Base-by-base conservation (phyloP, 139 green algal genomes). In the Microglena sp. region DNA sequence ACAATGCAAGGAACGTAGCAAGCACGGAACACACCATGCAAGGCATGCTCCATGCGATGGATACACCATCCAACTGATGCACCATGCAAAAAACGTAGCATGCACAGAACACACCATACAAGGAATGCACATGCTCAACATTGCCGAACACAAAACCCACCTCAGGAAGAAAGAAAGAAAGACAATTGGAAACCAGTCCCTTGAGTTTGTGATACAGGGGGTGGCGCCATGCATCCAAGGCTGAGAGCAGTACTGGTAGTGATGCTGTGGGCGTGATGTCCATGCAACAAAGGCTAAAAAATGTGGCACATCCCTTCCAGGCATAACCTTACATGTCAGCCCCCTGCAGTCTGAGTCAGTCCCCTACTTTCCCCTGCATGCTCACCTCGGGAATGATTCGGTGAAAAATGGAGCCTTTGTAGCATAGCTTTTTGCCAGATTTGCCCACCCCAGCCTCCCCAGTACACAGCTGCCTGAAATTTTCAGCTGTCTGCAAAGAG, bases 361-460 rank as follows among this genome's bases (percentile, higher is more conserved):
- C 21, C 5, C 54, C 33, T 4, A 35, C 35, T 29, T 32, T 60
- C 62, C 62, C 60, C 45, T 36, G 45, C 62, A 73, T 60, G 82
- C 86, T 61, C 87, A 88, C 21, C n/a, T 85, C 56, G 2, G 79
- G 64, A 36, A 78, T 78, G 30, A 85, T 77, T 28, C 93, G 79
- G 66, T 99, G 93, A 69, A 99, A 94, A 22, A 73, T 68, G 40
- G 60, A 89, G 32, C 84, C 86, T 63, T 94, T 94, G 74, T 85
- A 96, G 64, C 89, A 76, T 3, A 98, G 76, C 0, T 71, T 77
- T 74, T 94, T 95, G 8, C 92, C 93, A 21, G 60, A 78, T 33
- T 71, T 75, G 0, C 83, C 83, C 0, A 84, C 44, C 50, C 90
- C 90, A 32, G 80, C 82, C 68, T 96, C 89, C 15, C 90, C 90